Conservation (phyloP, 2,329 filamentous ascomycete genomes). For the Aspergillus hiratsukae region DNA sequence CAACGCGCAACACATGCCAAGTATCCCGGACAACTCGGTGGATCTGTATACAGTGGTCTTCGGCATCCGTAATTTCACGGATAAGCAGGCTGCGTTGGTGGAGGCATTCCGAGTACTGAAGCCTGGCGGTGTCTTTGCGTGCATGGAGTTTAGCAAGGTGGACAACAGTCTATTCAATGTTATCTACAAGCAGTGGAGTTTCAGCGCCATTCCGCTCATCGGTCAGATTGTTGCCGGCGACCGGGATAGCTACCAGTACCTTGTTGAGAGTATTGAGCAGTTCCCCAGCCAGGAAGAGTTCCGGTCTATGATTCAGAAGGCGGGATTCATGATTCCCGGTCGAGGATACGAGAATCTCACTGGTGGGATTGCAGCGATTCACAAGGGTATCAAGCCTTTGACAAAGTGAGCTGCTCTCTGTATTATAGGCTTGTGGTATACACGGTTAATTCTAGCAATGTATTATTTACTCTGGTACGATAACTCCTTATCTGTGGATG, state of each 20-base stretch:
- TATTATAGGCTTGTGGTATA: not conserved
- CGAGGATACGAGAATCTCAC: constrained; percentile 86
- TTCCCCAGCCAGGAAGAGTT: constrained; percentile 88
- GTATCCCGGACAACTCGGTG: constrained; percentile 65
- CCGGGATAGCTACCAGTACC: constrained; percentile 93
- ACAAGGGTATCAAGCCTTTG: constrained; percentile 84
- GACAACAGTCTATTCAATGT: constrained; percentile 73
- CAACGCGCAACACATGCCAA: constrained; percentile 73
- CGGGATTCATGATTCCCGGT: constrained; percentile 80
- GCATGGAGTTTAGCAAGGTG: constrained; percentile 90
- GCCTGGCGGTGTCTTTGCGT: constrained; percentile 93
- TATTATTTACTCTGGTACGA: not conserved
- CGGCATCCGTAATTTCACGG: constrained; percentile 93
- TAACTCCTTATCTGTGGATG: not conserved
- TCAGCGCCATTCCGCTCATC: constrained; percentile 88
- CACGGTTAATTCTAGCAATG: not conserved
- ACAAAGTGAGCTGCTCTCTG: not conserved
- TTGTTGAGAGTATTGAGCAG: constrained; percentile 94
- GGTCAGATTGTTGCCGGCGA: constrained; percentile 93
- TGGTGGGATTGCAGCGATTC: constrained; percentile 88
- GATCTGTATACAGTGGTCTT: constrained; percentile 98
- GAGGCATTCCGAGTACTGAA: constrained; percentile 87
- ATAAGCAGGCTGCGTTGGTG: constrained; percentile 75
- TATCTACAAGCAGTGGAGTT: constrained; percentile 93
- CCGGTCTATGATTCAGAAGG: constrained; percentile 54